phyloP scores from a whole-genome alignment of 306 rosid species.

The Trifolium repens region DNA sequence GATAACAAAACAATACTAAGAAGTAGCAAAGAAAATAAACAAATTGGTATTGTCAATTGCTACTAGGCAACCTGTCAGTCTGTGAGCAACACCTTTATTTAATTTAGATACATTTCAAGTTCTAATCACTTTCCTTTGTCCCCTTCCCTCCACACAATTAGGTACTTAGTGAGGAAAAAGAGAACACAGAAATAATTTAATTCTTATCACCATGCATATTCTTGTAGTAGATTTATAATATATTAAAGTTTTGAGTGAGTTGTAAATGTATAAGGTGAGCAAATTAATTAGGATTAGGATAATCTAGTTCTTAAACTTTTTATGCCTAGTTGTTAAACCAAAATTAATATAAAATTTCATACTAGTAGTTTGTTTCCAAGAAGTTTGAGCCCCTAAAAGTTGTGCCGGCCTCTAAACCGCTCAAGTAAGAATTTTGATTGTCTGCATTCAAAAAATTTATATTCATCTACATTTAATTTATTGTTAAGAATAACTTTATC shows the following conservation, averaged over 20 bases:
- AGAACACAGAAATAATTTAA: conserved; percentile 16
- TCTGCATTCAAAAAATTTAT: too few species aligned
- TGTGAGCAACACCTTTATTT: conserved; percentile 37
- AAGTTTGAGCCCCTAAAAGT: not conserved
- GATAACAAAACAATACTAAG: not conserved
- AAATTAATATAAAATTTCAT: not conserved
- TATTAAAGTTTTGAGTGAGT: conserved; percentile 29
- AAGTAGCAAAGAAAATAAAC: not conserved
- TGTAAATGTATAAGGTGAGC: conserved; percentile 9
- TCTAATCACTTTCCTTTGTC: conserved; percentile 49
- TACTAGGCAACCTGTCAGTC: conserved; percentile 42
- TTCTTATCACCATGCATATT: conserved; percentile 13
- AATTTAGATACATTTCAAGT: conserved; percentile 35
- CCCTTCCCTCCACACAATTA: conserved; percentile 54
- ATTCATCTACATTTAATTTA: too few species aligned
- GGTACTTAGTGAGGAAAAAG: conserved; percentile 18
- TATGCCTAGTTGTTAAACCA: conserved; percentile 25
- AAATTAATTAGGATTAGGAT: conserved; percentile 41
- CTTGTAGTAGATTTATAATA: conserved; percentile 23
- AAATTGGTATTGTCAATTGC: conserved; percentile 22
- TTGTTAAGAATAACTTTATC: too few species aligned
- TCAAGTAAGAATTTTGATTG: too few species aligned
- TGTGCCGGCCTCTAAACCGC: not conserved
- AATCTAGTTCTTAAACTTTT: conserved; percentile 32
- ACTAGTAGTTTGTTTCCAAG: not conserved